phyloP scores from a whole-genome alignment of 306 rosid genomes.

The Astragalus membranaceus region DNA sequence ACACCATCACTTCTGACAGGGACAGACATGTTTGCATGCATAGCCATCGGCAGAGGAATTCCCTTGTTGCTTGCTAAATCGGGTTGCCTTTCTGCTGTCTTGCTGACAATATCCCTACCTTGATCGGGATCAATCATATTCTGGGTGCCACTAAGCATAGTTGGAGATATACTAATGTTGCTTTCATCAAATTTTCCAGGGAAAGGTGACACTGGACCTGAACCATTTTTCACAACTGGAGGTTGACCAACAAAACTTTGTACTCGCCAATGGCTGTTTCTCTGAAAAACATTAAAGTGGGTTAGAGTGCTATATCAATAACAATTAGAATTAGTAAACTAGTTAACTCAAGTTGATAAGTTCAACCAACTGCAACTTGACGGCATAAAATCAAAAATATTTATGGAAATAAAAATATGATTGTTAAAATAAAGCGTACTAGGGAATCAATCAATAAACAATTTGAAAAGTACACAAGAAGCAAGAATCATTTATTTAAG shows the following conservation, averaged over 20 bases:
- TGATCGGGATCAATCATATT: constrained; percentile 51
- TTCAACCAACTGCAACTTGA: background rate
- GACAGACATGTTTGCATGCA: constrained; percentile 44
- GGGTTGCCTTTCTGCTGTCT: constrained; percentile 50
- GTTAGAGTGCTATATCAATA: constrained; percentile 9
- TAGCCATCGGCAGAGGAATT: constrained; percentile 41
- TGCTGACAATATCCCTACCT: constrained; percentile 48
- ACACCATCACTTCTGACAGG: constrained; percentile 60
- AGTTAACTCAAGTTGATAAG: constrained; percentile 3
- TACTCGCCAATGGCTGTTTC: constrained; percentile 97
- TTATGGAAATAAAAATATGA: background rate
- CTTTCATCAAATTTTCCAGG: constrained; percentile 81
- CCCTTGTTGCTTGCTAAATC: constrained; percentile 64
- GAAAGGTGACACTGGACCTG: constrained; percentile 53
- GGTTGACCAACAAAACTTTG: constrained; percentile 70
- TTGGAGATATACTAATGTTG: constrained; percentile 51
- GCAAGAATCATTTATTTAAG: background rate
- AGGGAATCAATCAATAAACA: background rate
- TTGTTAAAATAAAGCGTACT: background rate
- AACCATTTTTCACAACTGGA: constrained; percentile 54
- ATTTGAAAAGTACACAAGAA: background rate
- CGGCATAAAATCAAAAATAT: background rate
- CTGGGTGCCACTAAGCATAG: constrained; percentile 46
- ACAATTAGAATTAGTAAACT: constrained; percentile 8
- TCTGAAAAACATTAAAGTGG: constrained; percentile 43